These are phyloP conservation scores for Puccinia triticina DNA, from an alignment of 1,284 basidiomycete species.

Conservation along the genomic window DNA sequence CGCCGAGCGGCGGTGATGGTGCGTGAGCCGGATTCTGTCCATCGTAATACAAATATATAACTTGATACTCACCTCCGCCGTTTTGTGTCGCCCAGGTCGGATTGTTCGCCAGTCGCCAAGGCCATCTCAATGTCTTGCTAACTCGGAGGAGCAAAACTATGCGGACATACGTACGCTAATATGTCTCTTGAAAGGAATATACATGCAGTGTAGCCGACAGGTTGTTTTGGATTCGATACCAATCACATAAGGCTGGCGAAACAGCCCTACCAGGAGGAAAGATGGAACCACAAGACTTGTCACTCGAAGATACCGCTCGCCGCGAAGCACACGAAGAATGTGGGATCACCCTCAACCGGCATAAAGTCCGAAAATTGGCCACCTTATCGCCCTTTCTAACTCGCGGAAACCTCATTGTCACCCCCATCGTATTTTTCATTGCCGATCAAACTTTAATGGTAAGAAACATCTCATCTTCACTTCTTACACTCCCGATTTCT, in stretches of 20 bases:
- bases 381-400: slow-evolving; percentile 28
- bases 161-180: slow-evolving; percentile 35
- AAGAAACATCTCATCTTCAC: not conserved
- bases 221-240: not conserved
- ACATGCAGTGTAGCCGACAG: not conserved
- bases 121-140: slow-evolving; percentile 39
- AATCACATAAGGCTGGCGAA: slow-evolving; percentile 28
- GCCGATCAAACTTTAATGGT: slow-evolving; percentile 43
- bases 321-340: slow-evolving; percentile 48
- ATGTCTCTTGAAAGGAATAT: not conserved
- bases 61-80: not conserved
- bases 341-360: slow-evolving; percentile 12
- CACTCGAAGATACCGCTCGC: slow-evolving; percentile 29
- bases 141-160: slow-evolving; percentile 32
- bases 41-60: slow-evolving; percentile 1
- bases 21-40: not conserved
- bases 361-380: slow-evolving; percentile 38
- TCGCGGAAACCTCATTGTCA: slow-evolving; percentile 43
- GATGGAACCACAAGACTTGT: slow-evolving; percentile 21
- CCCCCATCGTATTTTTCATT: slow-evolving; percentile 45
- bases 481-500: not conserved
- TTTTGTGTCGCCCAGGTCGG: not conserved
- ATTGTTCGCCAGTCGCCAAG: slow-evolving; percentile 35
- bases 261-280: slow-evolving; percentile 47
- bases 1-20: slow-evolving; percentile 40